Percentiles rank a stretch among this genome's conserved stretches.
These are phyloP conservation scores for Moniliophthora roreri DNA, from an alignment of 1,284 basidiomycete species.

Conservation along the genomic window DNA sequence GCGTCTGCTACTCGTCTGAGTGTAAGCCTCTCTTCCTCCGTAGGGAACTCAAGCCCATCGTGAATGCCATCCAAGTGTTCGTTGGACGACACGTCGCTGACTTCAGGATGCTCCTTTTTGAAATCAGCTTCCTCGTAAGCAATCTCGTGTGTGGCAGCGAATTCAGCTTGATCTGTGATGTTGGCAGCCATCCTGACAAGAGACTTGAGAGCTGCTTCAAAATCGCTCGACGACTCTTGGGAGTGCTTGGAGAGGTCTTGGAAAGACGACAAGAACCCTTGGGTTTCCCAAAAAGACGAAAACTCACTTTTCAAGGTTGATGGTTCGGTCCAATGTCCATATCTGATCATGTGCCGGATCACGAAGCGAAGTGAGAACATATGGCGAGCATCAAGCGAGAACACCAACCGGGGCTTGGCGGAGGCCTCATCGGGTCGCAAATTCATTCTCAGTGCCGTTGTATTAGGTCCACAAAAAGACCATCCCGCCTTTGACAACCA, in stretches of 20 bases:
- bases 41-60: conserved; percentile 48
- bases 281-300: neutral
- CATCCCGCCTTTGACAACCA: too few relatives aligned
- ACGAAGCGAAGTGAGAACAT: too few relatives aligned
- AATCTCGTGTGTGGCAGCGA: conserved; percentile 1
- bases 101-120: conserved; percentile 5
- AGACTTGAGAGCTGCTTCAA: neutral
- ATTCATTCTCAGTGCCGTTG: too few relatives aligned
- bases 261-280: neutral
- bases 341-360: too few relatives aligned
- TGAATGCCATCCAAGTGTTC: conserved; percentile 28
- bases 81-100: neutral
- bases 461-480: too few relatives aligned
- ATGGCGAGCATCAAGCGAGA: too few relatives aligned
- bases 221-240: neutral
- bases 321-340: too few relatives aligned
- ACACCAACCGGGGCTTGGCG: too few relatives aligned
- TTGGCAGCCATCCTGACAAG: neutral
- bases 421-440: too few relatives aligned
- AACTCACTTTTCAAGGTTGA: neutral
- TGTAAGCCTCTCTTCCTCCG: conserved; percentile 47
- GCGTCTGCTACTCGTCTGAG: conserved; percentile 48
- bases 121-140: neutral
- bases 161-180: conserved; percentile 2
- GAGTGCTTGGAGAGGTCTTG: conserved; percentile 1